Conservation (phyloP, 345 rosid species). For the Eucalyptus marginata region DNA sequence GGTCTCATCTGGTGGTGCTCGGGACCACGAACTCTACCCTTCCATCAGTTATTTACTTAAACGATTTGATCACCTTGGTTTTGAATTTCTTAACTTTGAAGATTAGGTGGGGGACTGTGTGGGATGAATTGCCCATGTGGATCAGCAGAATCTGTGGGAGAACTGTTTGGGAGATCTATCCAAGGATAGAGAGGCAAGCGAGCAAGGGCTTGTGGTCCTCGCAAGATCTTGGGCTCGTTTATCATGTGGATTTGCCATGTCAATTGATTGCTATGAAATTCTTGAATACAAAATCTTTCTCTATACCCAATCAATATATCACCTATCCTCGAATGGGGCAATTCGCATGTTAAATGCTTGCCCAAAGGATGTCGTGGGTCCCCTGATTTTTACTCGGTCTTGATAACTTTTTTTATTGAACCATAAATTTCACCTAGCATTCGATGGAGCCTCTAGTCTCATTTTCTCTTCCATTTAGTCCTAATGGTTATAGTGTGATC, state of each 20-base stretch:
- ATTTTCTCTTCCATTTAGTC: neutral
- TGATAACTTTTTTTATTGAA: neutral
- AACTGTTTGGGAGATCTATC: neutral
- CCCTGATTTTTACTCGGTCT: neutral
- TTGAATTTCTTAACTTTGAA: neutral
- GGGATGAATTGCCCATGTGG: neutral
- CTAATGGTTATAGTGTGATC: fast-evolving
- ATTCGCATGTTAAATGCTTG: neutral
- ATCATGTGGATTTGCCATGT: neutral
- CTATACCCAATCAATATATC: neutral
- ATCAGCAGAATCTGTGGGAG: neutral
- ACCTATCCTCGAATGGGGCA: neutral
- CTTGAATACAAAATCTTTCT: neutral
- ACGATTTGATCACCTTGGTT: neutral
- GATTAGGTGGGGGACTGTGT: neutral
- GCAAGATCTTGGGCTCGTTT: neutral
- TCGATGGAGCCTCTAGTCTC: neutral
- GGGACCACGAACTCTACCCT: neutral
- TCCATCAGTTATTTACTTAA: neutral
- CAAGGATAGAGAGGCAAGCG: neutral
- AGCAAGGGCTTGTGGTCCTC: neutral
- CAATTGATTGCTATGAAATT: neutral
- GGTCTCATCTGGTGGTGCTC: neutral
- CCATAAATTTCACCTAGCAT: neutral
- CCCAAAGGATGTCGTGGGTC: neutral